Evolutionary conservation across 345 rosid genomes (phyloP).

Genomic region (Gossypium mustelinum): DNA sequence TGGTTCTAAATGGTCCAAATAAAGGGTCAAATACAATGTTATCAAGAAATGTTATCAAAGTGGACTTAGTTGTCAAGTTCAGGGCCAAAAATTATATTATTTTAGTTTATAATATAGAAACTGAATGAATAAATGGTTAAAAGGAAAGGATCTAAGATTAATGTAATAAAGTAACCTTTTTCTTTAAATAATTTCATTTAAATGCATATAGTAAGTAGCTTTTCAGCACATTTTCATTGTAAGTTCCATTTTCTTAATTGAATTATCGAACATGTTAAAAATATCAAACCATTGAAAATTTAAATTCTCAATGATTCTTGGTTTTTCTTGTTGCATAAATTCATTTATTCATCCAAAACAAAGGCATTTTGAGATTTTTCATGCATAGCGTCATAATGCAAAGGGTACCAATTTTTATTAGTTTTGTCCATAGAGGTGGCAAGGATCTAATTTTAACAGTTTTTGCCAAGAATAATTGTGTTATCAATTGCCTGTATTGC

Average conservation of each 20-base stretch:
- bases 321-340: neutral
- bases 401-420: neutral
- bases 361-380: neutral
- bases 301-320: neutral
- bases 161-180: too few species aligned
- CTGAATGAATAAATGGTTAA: neutral
- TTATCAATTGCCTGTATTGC: conserved; percentile 27
- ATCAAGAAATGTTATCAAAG: too few species aligned
- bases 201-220: neutral
- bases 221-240: neutral
- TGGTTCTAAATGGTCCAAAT: too few species aligned
- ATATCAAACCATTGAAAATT: neutral
- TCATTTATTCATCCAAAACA: neutral
- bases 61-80: too few species aligned
- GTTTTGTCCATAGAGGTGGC: neutral
- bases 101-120: neutral
- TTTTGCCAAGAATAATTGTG: conserved; percentile 3
- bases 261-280: neutral
- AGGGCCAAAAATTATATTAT: too few species aligned
- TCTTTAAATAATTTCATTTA: too few species aligned
- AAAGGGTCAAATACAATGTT: too few species aligned
- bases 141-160: neutral
- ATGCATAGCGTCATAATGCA: neutral
- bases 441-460: neutral
- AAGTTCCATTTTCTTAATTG: neutral